Evolutionary conservation across 352 stramenopile species (phyloP).

Genomic region (Pythium rishiriense): DNA sequence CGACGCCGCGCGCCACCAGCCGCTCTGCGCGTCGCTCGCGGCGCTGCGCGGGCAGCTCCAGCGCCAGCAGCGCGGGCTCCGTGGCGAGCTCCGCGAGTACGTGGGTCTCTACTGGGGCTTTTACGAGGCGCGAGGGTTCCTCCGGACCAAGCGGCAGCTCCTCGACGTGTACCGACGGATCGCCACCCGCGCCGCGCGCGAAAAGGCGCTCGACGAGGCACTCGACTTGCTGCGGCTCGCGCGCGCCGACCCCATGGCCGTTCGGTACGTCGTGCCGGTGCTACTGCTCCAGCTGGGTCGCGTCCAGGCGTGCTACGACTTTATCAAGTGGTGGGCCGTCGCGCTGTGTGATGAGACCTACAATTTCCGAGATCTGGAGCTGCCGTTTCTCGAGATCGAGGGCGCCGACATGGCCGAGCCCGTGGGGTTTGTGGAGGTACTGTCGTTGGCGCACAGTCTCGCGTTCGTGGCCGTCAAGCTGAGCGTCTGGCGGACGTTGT

Average conservation of each 20-base stretch:
- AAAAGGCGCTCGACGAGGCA: not conserved
- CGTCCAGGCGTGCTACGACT: constrained; percentile 14
- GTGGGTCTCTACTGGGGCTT: constrained; percentile 13
- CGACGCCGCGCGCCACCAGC: not conserved
- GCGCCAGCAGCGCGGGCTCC: constrained; percentile 5
- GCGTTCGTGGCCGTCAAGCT: constrained; percentile 12
- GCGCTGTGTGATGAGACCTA: constrained; percentile 6
- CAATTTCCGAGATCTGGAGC: constrained; percentile 12
- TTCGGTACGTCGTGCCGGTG: constrained; percentile 7
- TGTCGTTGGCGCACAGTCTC: constrained; percentile 1
- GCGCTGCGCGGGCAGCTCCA: constrained; percentile 1
- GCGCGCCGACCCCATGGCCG: constrained; percentile 7
- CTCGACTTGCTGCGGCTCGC: constrained; percentile 10
- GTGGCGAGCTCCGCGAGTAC: constrained; percentile 8
- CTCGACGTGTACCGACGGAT: constrained; percentile 1
- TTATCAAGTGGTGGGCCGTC: constrained; percentile 14
- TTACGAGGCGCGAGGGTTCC: constrained; percentile 5
- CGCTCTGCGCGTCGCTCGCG: not conserved
- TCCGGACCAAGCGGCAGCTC: constrained; percentile 5
- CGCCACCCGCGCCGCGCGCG: not conserved
- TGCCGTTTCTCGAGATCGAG: constrained; percentile 3
- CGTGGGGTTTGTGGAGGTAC: not conserved
- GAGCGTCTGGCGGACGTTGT: not conserved
- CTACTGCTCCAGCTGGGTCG: not conserved
- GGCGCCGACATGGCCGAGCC: constrained; percentile 3